Evolutionary conservation across 1,139 yeast genomes (phyloP), one percentile per base, ranked within the genome.

Genomic region (Protomyces macrosporus): DNA sequence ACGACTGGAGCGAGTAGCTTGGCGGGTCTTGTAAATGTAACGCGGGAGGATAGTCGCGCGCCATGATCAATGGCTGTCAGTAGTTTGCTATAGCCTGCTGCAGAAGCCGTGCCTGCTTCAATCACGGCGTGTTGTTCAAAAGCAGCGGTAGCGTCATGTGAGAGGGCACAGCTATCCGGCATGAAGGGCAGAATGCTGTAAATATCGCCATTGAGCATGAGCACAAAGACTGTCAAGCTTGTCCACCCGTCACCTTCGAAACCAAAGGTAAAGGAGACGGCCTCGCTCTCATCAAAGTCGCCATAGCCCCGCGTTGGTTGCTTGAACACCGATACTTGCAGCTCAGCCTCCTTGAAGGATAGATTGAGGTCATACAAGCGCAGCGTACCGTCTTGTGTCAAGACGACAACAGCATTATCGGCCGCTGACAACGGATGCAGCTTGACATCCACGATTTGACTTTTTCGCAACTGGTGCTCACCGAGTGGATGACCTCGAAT

Each of bases 161-260:
- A 16, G 10, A 50, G 23, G n/a, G 36, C 50, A 55, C 55, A 53
- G 30, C 35, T 55, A 12, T 33, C 52, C 3, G 66, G 66, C 32
- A 62, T 50, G 16, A 64, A 14, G n/a, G 66, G 66, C 5, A 55
- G 55, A 36, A 55, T 51, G 4, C 55, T 51, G 23, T 45, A 34
- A 10, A 64, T 40, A 23, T 64, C 66, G 4, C 66, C 66, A 32
- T 40, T 62, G 14, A 16, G 23, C 54, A 55, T 33, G 9, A 64
- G 50, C 32, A 50, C 39, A 30, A 56, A 58, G 51, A 64, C 53
- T 7, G 65, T 42, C 34, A 62, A 55, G 4, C 42, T 16, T 23
- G 55, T 39, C 66, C 66, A 64, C 12, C 63, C 66, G 34, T 64
- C 61, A 9, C 60, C 64, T 6, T 52, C 64, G n/a, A 36, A 14